Conservation (phyloP, 2,329 filamentous ascomycete genomes). For the Cylindrodendrum hubeiense region DNA sequence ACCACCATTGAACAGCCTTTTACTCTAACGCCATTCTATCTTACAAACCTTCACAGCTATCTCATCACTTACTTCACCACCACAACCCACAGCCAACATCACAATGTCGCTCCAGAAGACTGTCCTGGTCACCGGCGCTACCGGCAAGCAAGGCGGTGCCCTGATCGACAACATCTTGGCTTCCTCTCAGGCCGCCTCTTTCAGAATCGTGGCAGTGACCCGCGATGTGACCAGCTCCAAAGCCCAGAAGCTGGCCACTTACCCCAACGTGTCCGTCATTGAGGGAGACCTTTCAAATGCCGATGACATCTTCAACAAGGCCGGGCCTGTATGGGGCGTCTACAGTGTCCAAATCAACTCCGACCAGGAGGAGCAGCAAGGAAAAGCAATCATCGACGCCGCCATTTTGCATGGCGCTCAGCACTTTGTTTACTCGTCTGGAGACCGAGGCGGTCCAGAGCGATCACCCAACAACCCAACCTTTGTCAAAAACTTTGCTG, state of each 20-base stretch:
- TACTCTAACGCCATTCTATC: too few relatives aligned
- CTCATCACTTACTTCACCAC: not conserved
- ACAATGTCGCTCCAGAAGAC: not conserved
- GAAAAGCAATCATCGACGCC: constrained; percentile 65
- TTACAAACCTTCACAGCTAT: not conserved
- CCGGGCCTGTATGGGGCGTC: constrained; percentile 16
- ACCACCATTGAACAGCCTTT: too few relatives aligned
- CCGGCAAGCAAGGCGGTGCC: constrained; percentile 29
- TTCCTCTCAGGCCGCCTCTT: not conserved
- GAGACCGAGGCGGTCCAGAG: constrained; percentile 66
- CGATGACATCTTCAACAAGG: constrained; percentile 20
- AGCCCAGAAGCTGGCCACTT: constrained; percentile 17
- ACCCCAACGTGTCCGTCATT: constrained; percentile 18
- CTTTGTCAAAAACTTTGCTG: constrained; percentile 67
- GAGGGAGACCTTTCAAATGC: constrained; percentile 18
- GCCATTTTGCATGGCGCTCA: constrained; percentile 62
- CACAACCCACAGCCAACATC: not conserved
- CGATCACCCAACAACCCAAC: constrained; percentile 63
- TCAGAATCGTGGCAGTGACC: constrained; percentile 25
- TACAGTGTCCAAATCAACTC: constrained; percentile 29
- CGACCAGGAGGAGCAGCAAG: constrained; percentile 54
- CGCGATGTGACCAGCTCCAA: constrained; percentile 12
- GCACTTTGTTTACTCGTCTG: constrained; percentile 70
- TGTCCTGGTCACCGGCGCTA: constrained; percentile 26
- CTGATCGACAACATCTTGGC: constrained; percentile 21